phyloP scores from a whole-genome alignment of 345 rosid genomes.

The Limnanthes douglasii region DNA sequence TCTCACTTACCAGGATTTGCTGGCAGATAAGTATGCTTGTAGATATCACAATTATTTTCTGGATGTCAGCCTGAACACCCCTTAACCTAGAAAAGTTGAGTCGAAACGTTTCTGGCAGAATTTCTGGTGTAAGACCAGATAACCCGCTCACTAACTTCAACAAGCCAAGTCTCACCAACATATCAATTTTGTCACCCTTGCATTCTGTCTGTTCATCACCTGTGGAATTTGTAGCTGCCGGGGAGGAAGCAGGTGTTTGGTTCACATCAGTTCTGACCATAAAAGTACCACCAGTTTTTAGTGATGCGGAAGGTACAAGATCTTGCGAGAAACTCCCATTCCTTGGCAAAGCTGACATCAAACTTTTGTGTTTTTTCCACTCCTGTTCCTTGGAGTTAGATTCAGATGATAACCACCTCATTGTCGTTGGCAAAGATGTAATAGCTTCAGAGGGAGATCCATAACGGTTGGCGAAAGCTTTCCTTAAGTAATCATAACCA shows the following conservation, averaged over 20 bases:
- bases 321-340: conserved; percentile 31
- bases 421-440: conserved; percentile 36
- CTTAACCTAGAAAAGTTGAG: conserved; percentile 65
- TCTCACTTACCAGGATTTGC: conserved; percentile 42
- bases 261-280: conserved; percentile 11
- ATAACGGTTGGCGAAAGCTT: conserved; percentile 43
- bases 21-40: conserved; percentile 61
- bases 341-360: conserved; percentile 22
- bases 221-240: conserved; percentile 22
- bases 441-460: conserved; percentile 40
- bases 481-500: conserved; percentile 60
- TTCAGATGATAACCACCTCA: conserved; percentile 50
- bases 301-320: conserved; percentile 27
- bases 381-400: conserved; percentile 37
- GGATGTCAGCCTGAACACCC: conserved; percentile 68
- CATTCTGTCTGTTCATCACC: conserved; percentile 38
- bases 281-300: conserved; percentile 77
- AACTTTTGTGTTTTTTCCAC: conserved; percentile 57
- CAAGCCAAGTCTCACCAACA: conserved; percentile 58
- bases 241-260: conserved; percentile 1
- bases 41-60: conserved; percentile 59
- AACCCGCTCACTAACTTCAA: conserved; percentile 51
- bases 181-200: conserved; percentile 57
- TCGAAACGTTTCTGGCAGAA: conserved; percentile 61
- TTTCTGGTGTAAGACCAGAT: conserved; percentile 43